Evolutionary conservation across 1,139 yeast genomes (phyloP), one percentile per base, ranked within the genome.

Genomic region (Diutina scorzettiae): DNA sequence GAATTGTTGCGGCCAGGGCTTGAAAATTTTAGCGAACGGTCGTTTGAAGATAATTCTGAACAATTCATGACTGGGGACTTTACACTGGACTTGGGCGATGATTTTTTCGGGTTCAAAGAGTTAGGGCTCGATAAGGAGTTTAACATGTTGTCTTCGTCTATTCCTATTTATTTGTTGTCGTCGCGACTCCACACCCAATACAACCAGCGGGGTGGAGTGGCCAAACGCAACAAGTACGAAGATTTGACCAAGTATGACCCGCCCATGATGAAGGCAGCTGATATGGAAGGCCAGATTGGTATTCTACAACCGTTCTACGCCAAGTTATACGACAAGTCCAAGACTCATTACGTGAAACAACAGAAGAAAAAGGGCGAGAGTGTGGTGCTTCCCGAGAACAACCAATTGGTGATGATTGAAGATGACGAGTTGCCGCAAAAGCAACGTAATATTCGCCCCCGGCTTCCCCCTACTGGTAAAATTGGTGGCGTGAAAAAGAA

Each of bases 91-190:
- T 66, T 91, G 42, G 98, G 98, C 12, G 94, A 83, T 51, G 99
- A 93, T 61, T 91, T 89, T 69, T 93, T 93, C 64, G 99, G 99
- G 0, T 93, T 93, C 65, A 82, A 76, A 54, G 97, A 89, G 51
- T 68, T 93, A 41, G 98, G 98, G 0, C 66, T 93, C 48, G 98
- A 91, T 54, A 84, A 81, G 53, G 99, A 93, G 57, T 81, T 85
- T 58, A 89, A 93, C n/a, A 66, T 89, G 58, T 63, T 89, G 44
- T 81, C 91, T 27, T 73, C 87, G 4, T 76, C 95, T 0, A 87
- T 93, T 30, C 98, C 99, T 1, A 67, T 93, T 41, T 95, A 91
- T 58, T 64, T 93, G 43, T 64, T 93, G 37, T 96, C 89, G 52
- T 82, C 93, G 24, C 73, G 83, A 47, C 66, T 86, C 37, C 78